A percentile compares a stretch with the other conserved stretches of the same genome.
Conservation (phyloP, 1,284 basidiomycete genomes). For the Boletus smithii region DNA sequence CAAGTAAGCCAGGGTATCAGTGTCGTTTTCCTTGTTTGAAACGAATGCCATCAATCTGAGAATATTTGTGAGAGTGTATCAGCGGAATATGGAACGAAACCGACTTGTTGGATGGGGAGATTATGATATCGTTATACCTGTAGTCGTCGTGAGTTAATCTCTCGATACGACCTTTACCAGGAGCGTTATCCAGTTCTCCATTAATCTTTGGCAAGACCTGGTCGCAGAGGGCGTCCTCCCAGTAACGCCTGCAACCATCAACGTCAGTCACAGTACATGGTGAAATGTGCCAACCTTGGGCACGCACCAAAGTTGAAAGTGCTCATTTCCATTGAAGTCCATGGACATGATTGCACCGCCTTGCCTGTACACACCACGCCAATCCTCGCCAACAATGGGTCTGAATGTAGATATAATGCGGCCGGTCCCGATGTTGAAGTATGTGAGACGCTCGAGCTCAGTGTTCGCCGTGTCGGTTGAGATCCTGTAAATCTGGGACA, state of each 20-base stretch:
- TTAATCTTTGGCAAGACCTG: slow-evolving; percentile 31
- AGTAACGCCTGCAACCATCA: slow-evolving; percentile 36
- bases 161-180: slow-evolving; percentile 38
- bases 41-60: slow-evolving; percentile 34
- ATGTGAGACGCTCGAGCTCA: slow-evolving; percentile 35
- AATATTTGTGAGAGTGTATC: slow-evolving; percentile 5
- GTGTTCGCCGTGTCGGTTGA: slow-evolving; percentile 23
- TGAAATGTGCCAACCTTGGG: neutral
- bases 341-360: slow-evolving; percentile 39
- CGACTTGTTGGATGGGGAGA: slow-evolving; percentile 37
- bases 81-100: neutral
- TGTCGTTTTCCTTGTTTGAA: slow-evolving; percentile 38
- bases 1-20: slow-evolving; percentile 36
- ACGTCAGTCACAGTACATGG: neutral
- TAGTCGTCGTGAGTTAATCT: slow-evolving; percentile 37
- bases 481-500: slow-evolving; percentile 36
- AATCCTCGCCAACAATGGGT: slow-evolving; percentile 36
- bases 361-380: slow-evolving; percentile 34
- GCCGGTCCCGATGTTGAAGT: slow-evolving; percentile 37
- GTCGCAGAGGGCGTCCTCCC: slow-evolving; percentile 34
- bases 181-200: slow-evolving; percentile 35
- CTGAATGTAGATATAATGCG: slow-evolving; percentile 31
- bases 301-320: slow-evolving; percentile 39
- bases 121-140: slow-evolving; percentile 25
- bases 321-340: slow-evolving; percentile 40